phyloP scores from a whole-genome alignment of 352 stramenopile species.

The Thraustochytrium sp. region DNA sequence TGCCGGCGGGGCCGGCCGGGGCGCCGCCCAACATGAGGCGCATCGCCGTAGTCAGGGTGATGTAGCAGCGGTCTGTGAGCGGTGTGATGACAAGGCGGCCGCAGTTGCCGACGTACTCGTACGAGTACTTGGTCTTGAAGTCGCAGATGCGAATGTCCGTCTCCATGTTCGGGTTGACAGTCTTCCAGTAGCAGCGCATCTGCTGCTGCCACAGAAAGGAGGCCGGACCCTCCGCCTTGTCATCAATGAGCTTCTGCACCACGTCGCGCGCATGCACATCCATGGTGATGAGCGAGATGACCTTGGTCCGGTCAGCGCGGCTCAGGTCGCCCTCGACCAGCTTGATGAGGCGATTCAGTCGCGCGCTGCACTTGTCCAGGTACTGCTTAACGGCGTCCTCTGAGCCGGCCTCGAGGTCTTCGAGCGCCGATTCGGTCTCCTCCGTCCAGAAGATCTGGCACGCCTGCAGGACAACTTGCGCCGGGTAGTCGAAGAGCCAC shows the following conservation, averaged over 20 bases:
- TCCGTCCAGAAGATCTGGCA: constrained; percentile 98
- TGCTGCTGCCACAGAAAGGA: constrained; percentile 90
- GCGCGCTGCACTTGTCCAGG: constrained; percentile 43
- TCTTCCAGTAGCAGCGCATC: constrained; percentile 93
- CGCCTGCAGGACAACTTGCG: constrained; percentile 97
- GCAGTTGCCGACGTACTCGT: constrained; percentile 99
- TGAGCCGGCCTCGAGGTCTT: constrained; percentile 60
- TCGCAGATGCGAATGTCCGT: constrained; percentile 70
- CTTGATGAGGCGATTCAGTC: constrained; percentile 92
- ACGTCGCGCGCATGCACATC: constrained; percentile 99
- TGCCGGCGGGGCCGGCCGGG: constrained; percentile 91
- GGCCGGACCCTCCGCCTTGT: constrained; percentile 72
- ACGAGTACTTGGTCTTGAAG: constrained; percentile 90
- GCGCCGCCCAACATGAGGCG: constrained; percentile 98
- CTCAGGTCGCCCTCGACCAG: constrained; percentile 52
- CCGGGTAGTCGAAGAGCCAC: constrained; percentile 92
- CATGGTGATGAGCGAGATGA: constrained; percentile 99
- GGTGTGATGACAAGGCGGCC: constrained; percentile 98
- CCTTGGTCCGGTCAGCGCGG: constrained; percentile 88
- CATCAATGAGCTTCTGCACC: constrained; percentile 67
- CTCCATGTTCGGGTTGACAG: constrained; percentile 45
- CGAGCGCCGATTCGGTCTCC: constrained; percentile 67
- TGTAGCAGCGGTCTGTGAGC: constrained; percentile 98
- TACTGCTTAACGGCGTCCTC: constrained; percentile 56
- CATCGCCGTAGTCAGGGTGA: constrained; percentile 98